These are phyloP conservation scores for Elongisporangium anandrum DNA, from an alignment of 352 stramenopile species.

Conservation along the genomic window DNA sequence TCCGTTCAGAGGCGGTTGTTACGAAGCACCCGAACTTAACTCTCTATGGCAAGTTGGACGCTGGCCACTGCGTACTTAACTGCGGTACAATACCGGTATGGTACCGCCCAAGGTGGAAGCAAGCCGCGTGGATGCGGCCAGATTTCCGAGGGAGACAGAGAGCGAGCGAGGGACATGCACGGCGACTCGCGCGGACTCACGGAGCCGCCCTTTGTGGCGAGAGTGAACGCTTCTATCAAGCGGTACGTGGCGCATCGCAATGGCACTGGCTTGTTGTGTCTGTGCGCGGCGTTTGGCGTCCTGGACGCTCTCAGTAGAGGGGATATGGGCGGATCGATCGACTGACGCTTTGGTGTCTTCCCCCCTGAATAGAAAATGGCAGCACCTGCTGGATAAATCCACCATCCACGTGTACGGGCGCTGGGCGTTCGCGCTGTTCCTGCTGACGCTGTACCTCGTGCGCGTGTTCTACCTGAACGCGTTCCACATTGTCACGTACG, in stretches of 20 bases:
- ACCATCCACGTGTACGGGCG: slow-evolving; percentile 94
- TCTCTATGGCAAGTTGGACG: not conserved
- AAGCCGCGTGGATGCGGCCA: not conserved
- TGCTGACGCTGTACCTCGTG: slow-evolving; percentile 92
- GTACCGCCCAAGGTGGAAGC: not conserved
- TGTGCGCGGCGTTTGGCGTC: not conserved
- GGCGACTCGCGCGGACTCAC: slow-evolving; percentile 62
- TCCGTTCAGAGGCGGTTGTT: not conserved
- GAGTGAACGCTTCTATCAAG: slow-evolving; percentile 73
- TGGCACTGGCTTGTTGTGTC: not conserved
- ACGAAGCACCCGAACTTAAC: not conserved
- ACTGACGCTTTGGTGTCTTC: not conserved
- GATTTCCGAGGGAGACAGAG: not conserved
- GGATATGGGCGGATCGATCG: not conserved
- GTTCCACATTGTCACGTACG: slow-evolving; percentile 99
- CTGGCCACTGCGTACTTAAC: not conserved
- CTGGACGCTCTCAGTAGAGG: not conserved
- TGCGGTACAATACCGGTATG: not conserved
- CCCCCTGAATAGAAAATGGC: slow-evolving; percentile 82
- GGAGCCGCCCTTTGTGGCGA: slow-evolving; percentile 76
- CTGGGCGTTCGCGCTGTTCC: slow-evolving; percentile 86
- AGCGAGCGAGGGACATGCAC: slow-evolving; percentile 23
- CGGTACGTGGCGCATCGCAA: slow-evolving; percentile 28
- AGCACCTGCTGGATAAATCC: slow-evolving; percentile 97
- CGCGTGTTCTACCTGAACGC: slow-evolving; percentile 91